phyloP scores from a whole-genome alignment of 2,329 filamentous ascomycete species.

The Phialocephala sp. region DNA sequence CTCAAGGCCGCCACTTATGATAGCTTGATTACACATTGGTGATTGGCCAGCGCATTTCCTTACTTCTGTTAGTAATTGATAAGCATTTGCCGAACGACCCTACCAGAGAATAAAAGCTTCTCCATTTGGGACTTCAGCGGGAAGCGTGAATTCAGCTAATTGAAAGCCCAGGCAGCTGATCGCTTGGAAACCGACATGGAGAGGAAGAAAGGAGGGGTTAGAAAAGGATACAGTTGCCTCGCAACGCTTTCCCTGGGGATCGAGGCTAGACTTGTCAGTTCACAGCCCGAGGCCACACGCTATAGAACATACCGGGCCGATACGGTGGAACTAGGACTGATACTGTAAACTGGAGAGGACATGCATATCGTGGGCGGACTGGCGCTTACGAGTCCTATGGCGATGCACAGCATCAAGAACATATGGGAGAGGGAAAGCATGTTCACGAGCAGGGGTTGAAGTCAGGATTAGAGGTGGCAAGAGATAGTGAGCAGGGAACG shows the following conservation, averaged over 20 bases:
- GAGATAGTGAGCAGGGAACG: too few species aligned
- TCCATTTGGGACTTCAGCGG: conserved; percentile 15
- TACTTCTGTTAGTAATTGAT: not conserved
- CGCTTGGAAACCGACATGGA: conserved; percentile 9
- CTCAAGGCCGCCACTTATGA: conserved; percentile 7
- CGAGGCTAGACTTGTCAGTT: conserved; percentile 2
- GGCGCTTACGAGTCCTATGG: not conserved
- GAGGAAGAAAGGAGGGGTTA: conserved; percentile 9
- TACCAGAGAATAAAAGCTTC: conserved; percentile 18
- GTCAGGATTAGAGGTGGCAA: too few species aligned
- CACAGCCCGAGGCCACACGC: not conserved
- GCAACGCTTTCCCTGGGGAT: conserved; percentile 15
- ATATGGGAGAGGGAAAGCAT: not conserved
- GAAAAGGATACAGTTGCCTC: conserved; percentile 14
- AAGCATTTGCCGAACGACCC: not conserved
- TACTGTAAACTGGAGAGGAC: not conserved
- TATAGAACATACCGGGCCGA: not conserved
- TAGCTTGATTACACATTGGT: conserved; percentile 11
- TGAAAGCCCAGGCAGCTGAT: conserved; percentile 11
- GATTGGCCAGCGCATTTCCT: conserved; percentile 12
- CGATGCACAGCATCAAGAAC: not conserved
- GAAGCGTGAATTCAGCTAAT: conserved; percentile 8
- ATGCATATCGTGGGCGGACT: not conserved
- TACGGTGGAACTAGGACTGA: not conserved
- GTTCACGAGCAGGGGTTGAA: too few species aligned